Percentiles rank a stretch among this genome's conserved stretches.
phyloP scores from a whole-genome alignment of 1,284 basidiomycete genomes.

The Tranzscheliella williamsii region DNA sequence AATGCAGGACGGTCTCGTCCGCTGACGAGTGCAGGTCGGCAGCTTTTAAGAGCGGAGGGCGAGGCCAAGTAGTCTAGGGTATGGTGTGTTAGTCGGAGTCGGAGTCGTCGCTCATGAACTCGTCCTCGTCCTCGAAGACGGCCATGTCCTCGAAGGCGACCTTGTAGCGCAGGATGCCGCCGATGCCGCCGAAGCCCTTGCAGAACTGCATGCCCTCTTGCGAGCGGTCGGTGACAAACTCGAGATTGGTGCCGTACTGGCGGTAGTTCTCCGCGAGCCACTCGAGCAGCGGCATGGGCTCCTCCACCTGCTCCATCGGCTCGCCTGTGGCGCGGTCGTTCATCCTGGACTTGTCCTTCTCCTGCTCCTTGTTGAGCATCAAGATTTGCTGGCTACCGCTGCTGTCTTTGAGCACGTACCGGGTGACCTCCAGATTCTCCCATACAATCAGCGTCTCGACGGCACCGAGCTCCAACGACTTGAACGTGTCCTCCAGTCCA shows the following conservation, averaged over 20 bases:
- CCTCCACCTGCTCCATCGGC: conserved; percentile 83
- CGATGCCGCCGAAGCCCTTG: conserved; percentile 97
- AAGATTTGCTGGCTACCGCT: conserved; percentile 49
- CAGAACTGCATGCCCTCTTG: conserved; percentile 98
- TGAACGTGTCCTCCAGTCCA: conserved; percentile 94
- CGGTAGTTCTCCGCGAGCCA: conserved; percentile 99
- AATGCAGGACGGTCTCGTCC: too few relatives aligned
- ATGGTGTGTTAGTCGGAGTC: conserved; percentile 37
- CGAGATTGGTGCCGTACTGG: conserved; percentile 91
- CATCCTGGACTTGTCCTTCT: conserved; percentile 83
- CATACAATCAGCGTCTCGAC: conserved; percentile 97
- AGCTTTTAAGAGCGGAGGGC: too few relatives aligned
- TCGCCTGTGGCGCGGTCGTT: conserved; percentile 88
- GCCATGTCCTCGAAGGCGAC: conserved; percentile 59
- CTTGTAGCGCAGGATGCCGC: conserved; percentile 76
- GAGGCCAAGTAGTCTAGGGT: too few relatives aligned
- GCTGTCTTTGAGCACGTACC: conserved; percentile 55
- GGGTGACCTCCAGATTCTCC: conserved; percentile 71
- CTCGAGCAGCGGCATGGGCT: conserved; percentile 64
- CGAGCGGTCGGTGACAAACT: conserved; percentile 67
- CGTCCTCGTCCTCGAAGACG: conserved; percentile 57
- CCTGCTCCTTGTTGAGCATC: conserved; percentile 58
- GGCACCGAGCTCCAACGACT: conserved; percentile 92
- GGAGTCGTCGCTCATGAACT: conserved; percentile 58
- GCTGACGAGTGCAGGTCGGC: too few relatives aligned